These are phyloP conservation scores for Solanum clarkiae DNA, from an alignment of 257 asterid genomes.

Conservation along the genomic window DNA sequence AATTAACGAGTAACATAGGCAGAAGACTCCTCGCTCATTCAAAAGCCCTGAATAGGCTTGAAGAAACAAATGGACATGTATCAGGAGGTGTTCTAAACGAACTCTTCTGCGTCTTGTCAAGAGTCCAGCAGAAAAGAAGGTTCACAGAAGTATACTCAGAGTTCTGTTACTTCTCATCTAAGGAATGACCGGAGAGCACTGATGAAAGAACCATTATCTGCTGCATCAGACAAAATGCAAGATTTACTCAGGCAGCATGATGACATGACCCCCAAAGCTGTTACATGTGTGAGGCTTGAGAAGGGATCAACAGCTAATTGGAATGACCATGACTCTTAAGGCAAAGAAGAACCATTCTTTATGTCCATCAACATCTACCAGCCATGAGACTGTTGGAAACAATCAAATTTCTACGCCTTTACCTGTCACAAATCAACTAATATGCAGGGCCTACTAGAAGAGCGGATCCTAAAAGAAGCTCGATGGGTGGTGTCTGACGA, in stretches of 20 bases:
- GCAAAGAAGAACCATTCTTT: not conserved
- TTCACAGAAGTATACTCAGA: not conserved
- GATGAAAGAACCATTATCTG: not conserved
- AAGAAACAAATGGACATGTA: not conserved
- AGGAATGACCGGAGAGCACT: not conserved
- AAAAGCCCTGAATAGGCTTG: not conserved
- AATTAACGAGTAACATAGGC: not conserved
- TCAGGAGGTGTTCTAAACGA: not conserved
- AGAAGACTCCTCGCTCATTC: not conserved
- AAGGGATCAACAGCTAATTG: not conserved
- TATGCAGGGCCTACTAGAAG: not conserved
- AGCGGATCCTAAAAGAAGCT: not conserved
- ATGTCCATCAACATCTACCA: not conserved
- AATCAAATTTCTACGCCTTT: not conserved
- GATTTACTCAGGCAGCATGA: not conserved
- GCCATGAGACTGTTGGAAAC: too few species aligned
- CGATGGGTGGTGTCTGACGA: not conserved
- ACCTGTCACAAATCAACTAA: not conserved
- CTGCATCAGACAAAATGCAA: not conserved
- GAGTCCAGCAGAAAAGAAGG: not conserved
- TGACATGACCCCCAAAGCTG: not conserved
- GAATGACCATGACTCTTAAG: not conserved
- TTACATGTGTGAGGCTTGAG: not conserved
- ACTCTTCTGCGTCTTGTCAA: not conserved
- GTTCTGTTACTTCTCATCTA: not conserved